phyloP scores from a whole-genome alignment of 164 flowering plant genomes.

The Magnolia sinica region DNA sequence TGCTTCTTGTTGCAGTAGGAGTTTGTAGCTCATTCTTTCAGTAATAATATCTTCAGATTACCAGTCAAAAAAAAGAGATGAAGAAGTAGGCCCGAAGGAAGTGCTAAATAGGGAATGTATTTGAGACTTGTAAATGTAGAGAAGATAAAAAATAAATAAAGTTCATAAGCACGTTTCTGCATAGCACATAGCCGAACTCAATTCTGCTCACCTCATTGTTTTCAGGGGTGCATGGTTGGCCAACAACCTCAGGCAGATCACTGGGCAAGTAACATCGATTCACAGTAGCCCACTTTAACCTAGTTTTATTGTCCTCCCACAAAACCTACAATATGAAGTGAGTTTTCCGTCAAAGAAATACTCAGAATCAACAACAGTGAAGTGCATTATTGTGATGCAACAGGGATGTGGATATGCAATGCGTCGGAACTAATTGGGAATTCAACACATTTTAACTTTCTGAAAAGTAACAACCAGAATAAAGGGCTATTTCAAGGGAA shows the following conservation, averaged over 20 bases:
- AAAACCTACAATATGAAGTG: constrained; percentile 48
- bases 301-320: constrained; percentile 73
- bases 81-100: too few species aligned
- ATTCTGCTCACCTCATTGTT: constrained; percentile 51
- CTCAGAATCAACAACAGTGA: not conserved
- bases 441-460: not conserved
- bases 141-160: too few species aligned
- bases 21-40: too few species aligned
- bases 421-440: not conserved
- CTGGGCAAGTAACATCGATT: constrained; percentile 59
- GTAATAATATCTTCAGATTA: too few species aligned
- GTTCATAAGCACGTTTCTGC: not conserved
- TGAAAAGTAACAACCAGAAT: not conserved
- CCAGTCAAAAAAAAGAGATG: too few species aligned
- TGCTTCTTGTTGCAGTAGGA: too few species aligned
- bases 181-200: not conserved
- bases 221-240: constrained; percentile 54
- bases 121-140: too few species aligned
- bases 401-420: not conserved
- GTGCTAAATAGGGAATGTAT: too few species aligned
- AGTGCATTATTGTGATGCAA: not conserved
- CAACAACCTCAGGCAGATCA: constrained; percentile 74
- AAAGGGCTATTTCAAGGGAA: not conserved
- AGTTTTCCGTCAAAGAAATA: not conserved
- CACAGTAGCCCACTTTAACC: constrained; percentile 56